phyloP scores from a whole-genome alignment of 306 rosid genomes.

The Cicer chorassanicum region DNA sequence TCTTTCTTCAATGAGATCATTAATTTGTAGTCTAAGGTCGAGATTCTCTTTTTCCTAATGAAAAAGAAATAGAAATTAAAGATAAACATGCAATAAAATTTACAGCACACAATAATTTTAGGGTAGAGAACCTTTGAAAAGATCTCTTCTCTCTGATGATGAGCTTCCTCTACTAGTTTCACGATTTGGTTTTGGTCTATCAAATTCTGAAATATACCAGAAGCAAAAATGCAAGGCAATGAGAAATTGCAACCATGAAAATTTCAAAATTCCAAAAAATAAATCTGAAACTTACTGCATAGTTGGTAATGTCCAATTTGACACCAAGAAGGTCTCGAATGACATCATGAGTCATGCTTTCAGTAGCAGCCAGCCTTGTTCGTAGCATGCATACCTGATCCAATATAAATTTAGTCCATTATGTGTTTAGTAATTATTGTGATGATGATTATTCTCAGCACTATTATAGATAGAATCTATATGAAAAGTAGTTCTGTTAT shows the following conservation, averaged over 20 bases:
- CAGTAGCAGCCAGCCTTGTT: conserved; percentile 88
- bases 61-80: conserved; percentile 30
- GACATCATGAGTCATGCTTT: conserved; percentile 98
- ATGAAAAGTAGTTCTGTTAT: conserved; percentile 22
- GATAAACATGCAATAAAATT: conserved; percentile 10
- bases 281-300: conserved; percentile 68
- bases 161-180: conserved; percentile 74
- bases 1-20: conserved; percentile 74
- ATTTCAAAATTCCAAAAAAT: conserved; percentile 24
- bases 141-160: conserved; percentile 66
- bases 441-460: conserved; percentile 19
- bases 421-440: not conserved
- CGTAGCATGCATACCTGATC: conserved; percentile 78
- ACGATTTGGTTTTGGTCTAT: conserved; percentile 76
- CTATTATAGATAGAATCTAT: conserved; percentile 3
- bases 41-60: conserved; percentile 73
- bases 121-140: conserved; percentile 60
- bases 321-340: conserved; percentile 94
- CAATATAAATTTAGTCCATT: conserved; percentile 36
- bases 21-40: conserved; percentile 61
- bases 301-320: conserved; percentile 84
- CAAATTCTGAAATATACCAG: conserved; percentile 60
- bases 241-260: conserved; percentile 42
- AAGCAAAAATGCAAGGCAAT: conserved; percentile 42
- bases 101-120: conserved; percentile 6